Evolutionary conservation across 1,139 yeast species (phyloP), one percentile per base, ranked within the genome.

Genomic region (Yamadazyma siamensis): DNA sequence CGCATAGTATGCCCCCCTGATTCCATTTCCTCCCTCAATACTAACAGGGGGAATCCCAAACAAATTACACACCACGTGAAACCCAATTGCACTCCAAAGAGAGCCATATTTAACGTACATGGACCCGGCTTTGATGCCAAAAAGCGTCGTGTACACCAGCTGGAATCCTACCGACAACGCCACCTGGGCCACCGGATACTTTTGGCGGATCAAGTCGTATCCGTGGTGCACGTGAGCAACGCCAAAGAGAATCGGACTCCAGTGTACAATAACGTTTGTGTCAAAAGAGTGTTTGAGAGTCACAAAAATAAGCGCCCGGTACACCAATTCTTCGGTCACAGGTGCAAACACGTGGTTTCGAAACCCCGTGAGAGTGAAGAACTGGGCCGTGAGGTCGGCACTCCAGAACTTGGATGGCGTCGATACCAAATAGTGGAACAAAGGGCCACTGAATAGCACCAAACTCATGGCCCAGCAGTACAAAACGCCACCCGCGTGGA

Each of bases 161-260:
- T 91, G 98, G 39, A 82, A 69, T 0, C 17, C 11, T 1, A 36
- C 31, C 14, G 38, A 36, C 3, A 33, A 7, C 9, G 33, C 6
- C 5, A 41, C 44, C 22, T 22, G 20, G 1, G 15, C 8, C 5
- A 30, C 19, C 3, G 33, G 16, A 3, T 30, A 8, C 3, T 27
- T 27, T 6, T 34, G 31, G 3, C 14, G 24, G 9, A 36, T 30
- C 18, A 75, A 47, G 37, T 79, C 85, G 43, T 68, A 70, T 1
- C 80, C 94, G 54, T 91, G 97, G 52, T 91, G 96, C 13, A 84
- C 37, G 56, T 91, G 99, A 0, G 97, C 96, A n/a, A 86, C 49
- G 1, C 96, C 95, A 61, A 91, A 91, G 41, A 80, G 71, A 13
- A 80, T 48, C 0, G 96, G 95, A 2, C 89, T 70, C 16, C 57